These are phyloP conservation scores for Aspergillus uvarum DNA, from an alignment of 2,329 filamentous ascomycete species.

Conservation along the genomic window DNA sequence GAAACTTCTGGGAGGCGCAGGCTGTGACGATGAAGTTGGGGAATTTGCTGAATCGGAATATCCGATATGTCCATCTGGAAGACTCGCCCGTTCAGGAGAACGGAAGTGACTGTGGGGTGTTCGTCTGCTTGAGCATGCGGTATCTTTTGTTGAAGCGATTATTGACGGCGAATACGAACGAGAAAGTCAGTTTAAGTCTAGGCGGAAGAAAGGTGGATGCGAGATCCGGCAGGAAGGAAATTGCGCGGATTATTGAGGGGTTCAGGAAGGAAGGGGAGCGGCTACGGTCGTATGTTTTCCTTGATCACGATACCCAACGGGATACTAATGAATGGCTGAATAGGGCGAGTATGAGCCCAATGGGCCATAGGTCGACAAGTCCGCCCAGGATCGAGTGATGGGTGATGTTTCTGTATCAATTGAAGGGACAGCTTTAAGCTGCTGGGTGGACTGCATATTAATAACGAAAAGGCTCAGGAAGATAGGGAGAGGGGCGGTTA, in stretches of 20 bases:
- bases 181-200: slow-evolving; percentile 95
- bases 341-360: slow-evolving; percentile 25
- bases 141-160: slow-evolving; percentile 85
- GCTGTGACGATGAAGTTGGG: slow-evolving; percentile 68
- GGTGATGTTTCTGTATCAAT: background rate
- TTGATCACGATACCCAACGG: background rate
- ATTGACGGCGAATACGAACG: slow-evolving; percentile 71
- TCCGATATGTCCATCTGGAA: slow-evolving; percentile 72
- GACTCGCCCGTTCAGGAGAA: slow-evolving; percentile 93
- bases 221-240: slow-evolving; percentile 77
- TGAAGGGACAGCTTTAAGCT: background rate
- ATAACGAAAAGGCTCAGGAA: no score
- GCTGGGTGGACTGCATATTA: background rate
- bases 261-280: slow-evolving; percentile 85
- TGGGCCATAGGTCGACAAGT: slow-evolving; percentile 25
- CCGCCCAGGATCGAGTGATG: slow-evolving; percentile 25
- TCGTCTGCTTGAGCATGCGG: slow-evolving; percentile 92
- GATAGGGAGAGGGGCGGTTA: no score
- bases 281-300: slow-evolving; percentile 68
- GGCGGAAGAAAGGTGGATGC: slow-evolving; percentile 81
- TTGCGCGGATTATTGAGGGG: slow-evolving; percentile 83
- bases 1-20: slow-evolving; percentile 73
- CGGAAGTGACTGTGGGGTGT: slow-evolving; percentile 89
- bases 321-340: background rate
- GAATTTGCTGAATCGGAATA: slow-evolving; percentile 65